Conservation (phyloP, 768 basidiomycete species). For the Pilatotrama ljubarskyi region DNA sequence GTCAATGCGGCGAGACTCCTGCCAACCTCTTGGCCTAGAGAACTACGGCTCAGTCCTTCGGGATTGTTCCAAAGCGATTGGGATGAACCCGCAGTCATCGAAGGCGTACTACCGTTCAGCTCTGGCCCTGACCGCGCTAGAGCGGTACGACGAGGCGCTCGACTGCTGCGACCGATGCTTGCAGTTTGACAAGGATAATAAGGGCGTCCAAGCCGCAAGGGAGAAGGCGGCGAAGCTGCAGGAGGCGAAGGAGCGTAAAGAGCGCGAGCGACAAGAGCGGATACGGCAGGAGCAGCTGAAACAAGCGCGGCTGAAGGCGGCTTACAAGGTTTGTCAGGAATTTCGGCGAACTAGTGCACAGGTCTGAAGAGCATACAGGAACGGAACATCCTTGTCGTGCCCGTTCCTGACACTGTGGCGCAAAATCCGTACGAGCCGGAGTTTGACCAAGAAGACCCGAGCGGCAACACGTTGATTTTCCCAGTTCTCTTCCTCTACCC, state of each 20-base stretch:
- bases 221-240: constrained; percentile 49
- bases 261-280: constrained; percentile 50
- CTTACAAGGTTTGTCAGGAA: constrained; percentile 57
- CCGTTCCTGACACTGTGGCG: constrained; percentile 49
- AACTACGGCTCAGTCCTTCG: constrained; percentile 86
- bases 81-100: constrained; percentile 59
- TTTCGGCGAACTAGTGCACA: neutral
- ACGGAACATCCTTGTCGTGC: constrained; percentile 65
- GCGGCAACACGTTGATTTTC: constrained; percentile 63
- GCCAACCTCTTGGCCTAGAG: constrained; percentile 44
- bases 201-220: constrained; percentile 49
- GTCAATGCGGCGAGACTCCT: constrained; percentile 1
- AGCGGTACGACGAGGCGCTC: constrained; percentile 74
- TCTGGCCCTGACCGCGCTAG: constrained; percentile 71
- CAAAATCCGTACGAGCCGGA: constrained; percentile 61
- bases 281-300: constrained; percentile 52
- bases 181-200: constrained; percentile 56
- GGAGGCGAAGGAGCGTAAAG: constrained; percentile 50
- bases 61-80: constrained; percentile 78
- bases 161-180: constrained; percentile 80
- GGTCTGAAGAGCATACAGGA: constrained; percentile 45
- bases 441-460: constrained; percentile 66
- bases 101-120: constrained; percentile 91
- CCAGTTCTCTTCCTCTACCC: constrained; percentile 96
- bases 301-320: constrained; percentile 52